Conservation (phyloP, 1,284 basidiomycete species). For the Papiliotrema fonsecae region DNA sequence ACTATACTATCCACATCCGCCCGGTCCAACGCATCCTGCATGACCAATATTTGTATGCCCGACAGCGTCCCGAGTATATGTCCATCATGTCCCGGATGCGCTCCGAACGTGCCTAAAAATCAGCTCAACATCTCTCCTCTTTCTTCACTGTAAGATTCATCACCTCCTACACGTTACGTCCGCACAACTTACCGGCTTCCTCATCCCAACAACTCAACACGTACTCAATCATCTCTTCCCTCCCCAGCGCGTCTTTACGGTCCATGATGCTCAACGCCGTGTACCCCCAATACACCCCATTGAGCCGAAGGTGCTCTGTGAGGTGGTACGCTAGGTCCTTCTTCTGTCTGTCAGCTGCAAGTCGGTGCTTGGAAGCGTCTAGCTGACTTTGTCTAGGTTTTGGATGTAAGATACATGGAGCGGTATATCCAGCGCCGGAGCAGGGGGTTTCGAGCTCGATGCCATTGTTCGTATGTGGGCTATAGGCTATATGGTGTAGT, state of each 20-base stretch:
- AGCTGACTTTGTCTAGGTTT: conserved; percentile 59
- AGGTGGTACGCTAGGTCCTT: conserved; percentile 87
- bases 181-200: conserved; percentile 64
- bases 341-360: conserved; percentile 53
- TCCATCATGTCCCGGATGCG: conserved; percentile 88
- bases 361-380: not conserved
- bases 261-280: conserved; percentile 80
- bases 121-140: no score
- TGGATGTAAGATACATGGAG: conserved; percentile 70
- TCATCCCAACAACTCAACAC: conserved; percentile 94
- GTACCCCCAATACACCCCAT: conserved; percentile 95
- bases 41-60: conserved; percentile 86
- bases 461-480: conserved; percentile 1
- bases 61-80: conserved; percentile 83
- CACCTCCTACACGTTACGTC: not conserved
- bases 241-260: conserved; percentile 67
- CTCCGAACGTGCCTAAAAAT: conserved; percentile 81
- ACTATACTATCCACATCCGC: conserved; percentile 65
- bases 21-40: conserved; percentile 72
- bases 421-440: conserved; percentile 40
- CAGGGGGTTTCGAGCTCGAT: not conserved
- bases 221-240: conserved; percentile 80
- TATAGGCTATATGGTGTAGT: no score
- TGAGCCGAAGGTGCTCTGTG: conserved; percentile 88
- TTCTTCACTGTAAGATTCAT: conserved; percentile 6